A percentile compares a stretch with the other conserved stretches of the same genome.
Evolutionary conservation across 257 asterid genomes (phyloP).

Genomic region (Forsythia suspensa): DNA sequence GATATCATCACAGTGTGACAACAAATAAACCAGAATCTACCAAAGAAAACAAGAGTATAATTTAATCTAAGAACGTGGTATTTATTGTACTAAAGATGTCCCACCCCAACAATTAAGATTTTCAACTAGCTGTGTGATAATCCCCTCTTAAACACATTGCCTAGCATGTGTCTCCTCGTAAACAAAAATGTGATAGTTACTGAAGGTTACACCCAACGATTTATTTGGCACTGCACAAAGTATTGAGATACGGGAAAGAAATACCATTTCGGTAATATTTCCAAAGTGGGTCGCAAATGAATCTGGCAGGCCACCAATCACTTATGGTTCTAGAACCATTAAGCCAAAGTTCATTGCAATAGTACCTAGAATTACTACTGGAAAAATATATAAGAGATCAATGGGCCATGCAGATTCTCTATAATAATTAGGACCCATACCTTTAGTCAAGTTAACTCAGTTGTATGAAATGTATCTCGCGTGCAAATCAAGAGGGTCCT

Average conservation of each 20-base stretch:
- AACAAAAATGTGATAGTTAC: background rate
- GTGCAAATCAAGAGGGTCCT: background rate
- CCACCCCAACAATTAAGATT: background rate
- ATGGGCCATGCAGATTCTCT: background rate
- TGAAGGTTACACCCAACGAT: background rate
- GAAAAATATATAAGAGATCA: background rate
- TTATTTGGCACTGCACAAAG: background rate
- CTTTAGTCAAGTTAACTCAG: background rate
- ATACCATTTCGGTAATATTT: background rate
- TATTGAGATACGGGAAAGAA: background rate
- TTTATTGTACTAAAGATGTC: background rate
- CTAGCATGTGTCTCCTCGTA: background rate
- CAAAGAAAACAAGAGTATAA: background rate
- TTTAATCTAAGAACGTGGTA: background rate
- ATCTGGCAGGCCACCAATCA: background rate
- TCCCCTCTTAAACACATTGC: background rate
- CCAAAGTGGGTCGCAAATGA: background rate
- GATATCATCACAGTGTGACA: background rate
- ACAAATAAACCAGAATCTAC: background rate
- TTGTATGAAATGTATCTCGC: background rate
- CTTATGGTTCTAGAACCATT: background rate
- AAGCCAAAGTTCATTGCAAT: background rate
- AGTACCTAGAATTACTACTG: background rate
- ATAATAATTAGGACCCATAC: background rate
- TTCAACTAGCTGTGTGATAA: background rate